Conservation (phyloP, 805 yeast genomes). For the Zygoascus biomembranicola region DNA sequence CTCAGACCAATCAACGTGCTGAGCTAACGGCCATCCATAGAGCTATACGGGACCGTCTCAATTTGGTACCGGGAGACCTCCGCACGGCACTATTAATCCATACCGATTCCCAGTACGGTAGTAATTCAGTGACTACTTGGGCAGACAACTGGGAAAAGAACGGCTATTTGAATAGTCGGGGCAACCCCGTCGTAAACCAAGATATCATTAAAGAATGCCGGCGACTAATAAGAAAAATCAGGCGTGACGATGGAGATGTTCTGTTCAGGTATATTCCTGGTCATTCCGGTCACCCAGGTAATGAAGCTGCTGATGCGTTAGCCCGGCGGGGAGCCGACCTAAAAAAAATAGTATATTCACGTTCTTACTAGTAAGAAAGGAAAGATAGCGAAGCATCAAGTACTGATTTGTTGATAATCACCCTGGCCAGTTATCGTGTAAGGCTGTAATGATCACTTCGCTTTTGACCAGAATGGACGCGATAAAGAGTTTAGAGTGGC, state of each 20-base stretch:
- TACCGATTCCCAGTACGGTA: conserved; percentile 72
- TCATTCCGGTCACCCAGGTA: conserved; percentile 63
- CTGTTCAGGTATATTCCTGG: conserved; percentile 58
- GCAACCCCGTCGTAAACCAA: conserved; percentile 41
- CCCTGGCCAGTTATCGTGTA: no score
- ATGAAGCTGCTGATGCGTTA: conserved; percentile 65
- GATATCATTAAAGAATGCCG: conserved; percentile 40
- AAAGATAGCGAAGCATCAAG: no score
- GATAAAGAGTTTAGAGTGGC: no score
- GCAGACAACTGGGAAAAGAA: conserved; percentile 46
- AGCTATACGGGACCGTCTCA: conserved; percentile 36
- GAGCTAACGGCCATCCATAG: conserved; percentile 60
- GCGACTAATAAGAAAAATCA: conserved; percentile 16
- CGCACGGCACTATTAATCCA: conserved; percentile 28
- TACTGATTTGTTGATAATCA: no score
- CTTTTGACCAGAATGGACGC: no score
- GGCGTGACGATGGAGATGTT: conserved; percentile 24
- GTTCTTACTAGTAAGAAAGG: no score
- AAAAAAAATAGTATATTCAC: no score
- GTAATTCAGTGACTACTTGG: conserved; percentile 52
- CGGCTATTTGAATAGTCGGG: conserved; percentile 42
- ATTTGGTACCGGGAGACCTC: conserved; percentile 19
- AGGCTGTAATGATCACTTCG: no score
- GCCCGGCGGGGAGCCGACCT: conserved; percentile 36
- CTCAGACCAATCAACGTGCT: conserved; percentile 72